Evolutionary conservation across 2,329 filamentous ascomycete genomes (phyloP).

Genomic region (Ceratocystis papillata): DNA sequence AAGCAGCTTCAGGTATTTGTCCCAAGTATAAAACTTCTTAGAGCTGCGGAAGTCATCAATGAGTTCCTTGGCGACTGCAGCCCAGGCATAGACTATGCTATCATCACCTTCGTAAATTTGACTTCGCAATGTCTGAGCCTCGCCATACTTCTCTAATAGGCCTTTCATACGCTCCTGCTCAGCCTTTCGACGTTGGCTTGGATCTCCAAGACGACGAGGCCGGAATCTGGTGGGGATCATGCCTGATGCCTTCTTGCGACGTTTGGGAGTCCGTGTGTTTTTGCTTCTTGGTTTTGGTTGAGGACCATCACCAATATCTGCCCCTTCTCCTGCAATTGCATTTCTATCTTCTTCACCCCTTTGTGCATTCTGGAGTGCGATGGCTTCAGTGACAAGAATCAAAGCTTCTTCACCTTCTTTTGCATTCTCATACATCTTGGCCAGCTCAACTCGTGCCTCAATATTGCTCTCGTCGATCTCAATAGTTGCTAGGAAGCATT

Average conservation of each 20-base stretch:
- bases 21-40: conserved; percentile 56
- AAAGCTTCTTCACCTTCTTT: conserved; percentile 66
- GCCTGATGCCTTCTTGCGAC: conserved; percentile 48
- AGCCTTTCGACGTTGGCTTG: conserved; percentile 37
- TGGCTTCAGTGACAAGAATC: conserved; percentile 63
- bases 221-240: conserved; percentile 38
- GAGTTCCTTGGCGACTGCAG: conserved; percentile 48
- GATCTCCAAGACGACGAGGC: conserved; percentile 38
- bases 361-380: conserved; percentile 48
- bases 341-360: conserved; percentile 59
- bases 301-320: conserved; percentile 73
- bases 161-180: conserved; percentile 36
- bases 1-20: conserved; percentile 51
- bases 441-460: conserved; percentile 66
- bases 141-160: conserved; percentile 36
- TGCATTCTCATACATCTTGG: conserved; percentile 70
- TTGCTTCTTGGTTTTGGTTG: conserved; percentile 61
- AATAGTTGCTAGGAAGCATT: conserved; percentile 64
- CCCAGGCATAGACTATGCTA: conserved; percentile 43
- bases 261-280: conserved; percentile 69
- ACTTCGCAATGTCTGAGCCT: conserved; percentile 36
- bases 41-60: conserved; percentile 54
- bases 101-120: conserved; percentile 36
- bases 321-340: conserved; percentile 61
- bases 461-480: conserved; percentile 61